A percentile compares a stretch with the other conserved stretches of the same genome.
Evolutionary conservation across 352 stramenopile genomes (phyloP).

Genomic region (Elongisporangium undulatum): DNA sequence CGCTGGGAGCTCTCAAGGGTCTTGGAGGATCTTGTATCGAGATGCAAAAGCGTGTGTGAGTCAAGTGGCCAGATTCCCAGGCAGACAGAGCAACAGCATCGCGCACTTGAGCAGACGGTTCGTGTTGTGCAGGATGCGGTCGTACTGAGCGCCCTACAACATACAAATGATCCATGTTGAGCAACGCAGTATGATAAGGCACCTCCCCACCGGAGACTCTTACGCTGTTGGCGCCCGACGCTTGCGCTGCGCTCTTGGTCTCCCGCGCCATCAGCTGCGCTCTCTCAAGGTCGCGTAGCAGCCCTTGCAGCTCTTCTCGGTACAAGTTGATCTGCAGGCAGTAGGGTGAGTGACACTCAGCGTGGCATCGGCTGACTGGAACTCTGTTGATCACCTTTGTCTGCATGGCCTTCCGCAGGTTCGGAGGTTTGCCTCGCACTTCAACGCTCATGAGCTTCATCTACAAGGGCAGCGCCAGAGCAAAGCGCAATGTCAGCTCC

Average conservation of each 20-base stretch:
- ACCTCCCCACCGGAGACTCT: not conserved
- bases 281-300: conserved; percentile 64
- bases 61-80: not conserved
- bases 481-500: conserved; percentile 1
- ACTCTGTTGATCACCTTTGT: conserved; percentile 28
- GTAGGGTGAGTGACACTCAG: not conserved
- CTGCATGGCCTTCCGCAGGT: conserved; percentile 68
- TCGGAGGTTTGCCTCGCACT: conserved; percentile 54
- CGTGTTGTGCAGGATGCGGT: conserved; percentile 62
- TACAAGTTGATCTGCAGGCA: conserved; percentile 54
- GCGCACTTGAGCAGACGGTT: conserved; percentile 52
- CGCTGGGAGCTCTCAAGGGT: conserved; percentile 60
- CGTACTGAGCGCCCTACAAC: conserved; percentile 59
- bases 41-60: not conserved
- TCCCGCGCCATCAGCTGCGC: conserved; percentile 65
- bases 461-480: conserved; percentile 18
- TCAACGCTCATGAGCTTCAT: conserved; percentile 82
- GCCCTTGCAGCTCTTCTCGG: conserved; percentile 60
- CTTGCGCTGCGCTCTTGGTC: conserved; percentile 20
- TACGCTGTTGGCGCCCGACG: conserved; percentile 23
- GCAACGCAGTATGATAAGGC: not conserved
- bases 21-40: conserved; percentile 47
- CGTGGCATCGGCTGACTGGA: not conserved
- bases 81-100: not conserved
- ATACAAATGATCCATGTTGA: no score